These are phyloP conservation scores for Geotrichum histeridarum DNA, from an alignment of 1,139 yeast species.

Conservation along the genomic window DNA sequence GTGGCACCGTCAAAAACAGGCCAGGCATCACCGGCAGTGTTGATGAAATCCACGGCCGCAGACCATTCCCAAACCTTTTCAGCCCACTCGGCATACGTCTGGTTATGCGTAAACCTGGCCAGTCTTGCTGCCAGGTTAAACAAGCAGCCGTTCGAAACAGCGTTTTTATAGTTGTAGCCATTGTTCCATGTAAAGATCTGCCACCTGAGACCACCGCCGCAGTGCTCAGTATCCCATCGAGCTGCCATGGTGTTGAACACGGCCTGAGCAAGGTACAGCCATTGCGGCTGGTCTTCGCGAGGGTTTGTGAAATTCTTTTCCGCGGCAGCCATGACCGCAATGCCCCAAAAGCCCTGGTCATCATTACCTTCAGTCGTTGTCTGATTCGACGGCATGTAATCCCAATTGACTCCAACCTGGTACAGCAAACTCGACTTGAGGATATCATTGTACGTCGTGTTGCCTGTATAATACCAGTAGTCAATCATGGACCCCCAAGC, in stretches of 20 bases:
- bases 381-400: constrained; percentile 73
- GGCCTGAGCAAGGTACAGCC: constrained; percentile 74
- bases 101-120: constrained; percentile 69
- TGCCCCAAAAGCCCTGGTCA: constrained; percentile 90
- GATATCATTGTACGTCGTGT: constrained; percentile 53
- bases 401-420: constrained; percentile 62
- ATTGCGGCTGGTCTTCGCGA: constrained; percentile 46
- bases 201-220: constrained; percentile 93
- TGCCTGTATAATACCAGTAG: constrained; percentile 57
- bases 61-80: constrained; percentile 83
- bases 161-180: constrained; percentile 87
- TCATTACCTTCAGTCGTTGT: constrained; percentile 81
- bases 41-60: constrained; percentile 53
- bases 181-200: constrained; percentile 93
- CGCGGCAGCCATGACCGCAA: constrained; percentile 77
- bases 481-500: constrained; percentile 76
- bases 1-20: constrained; percentile 73
- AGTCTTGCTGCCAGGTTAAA: constrained; percentile 85
- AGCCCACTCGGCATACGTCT: constrained; percentile 74
- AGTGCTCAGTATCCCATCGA: constrained; percentile 72
- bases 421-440: constrained; percentile 55
- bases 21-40: constrained; percentile 40
- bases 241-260: constrained; percentile 84
- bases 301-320: constrained; percentile 75
- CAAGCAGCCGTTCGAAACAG: constrained; percentile 85